These are phyloP conservation scores for Diversispora epigaea DNA, from an alignment of 192 early-diverging fungal species.

Conservation along the genomic window DNA sequence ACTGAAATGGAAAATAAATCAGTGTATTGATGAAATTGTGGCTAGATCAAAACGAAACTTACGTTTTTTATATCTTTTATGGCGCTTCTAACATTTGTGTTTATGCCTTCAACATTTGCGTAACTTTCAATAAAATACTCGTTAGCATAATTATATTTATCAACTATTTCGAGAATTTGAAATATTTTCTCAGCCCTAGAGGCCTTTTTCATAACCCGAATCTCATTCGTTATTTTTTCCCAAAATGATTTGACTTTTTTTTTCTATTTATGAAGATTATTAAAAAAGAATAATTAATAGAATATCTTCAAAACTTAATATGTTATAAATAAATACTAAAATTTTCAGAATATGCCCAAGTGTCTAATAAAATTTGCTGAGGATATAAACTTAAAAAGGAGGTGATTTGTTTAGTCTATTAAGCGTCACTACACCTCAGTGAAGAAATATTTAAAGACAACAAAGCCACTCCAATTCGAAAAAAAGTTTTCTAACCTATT, in stretches of 20 bases:
- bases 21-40: neutral
- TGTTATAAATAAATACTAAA: slow-evolving; percentile 6
- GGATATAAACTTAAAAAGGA: neutral
- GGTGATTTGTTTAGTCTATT: neutral
- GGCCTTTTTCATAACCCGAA: neutral
- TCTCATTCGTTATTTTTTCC: neutral
- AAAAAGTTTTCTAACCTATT: neutral
- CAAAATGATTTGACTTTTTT: slow-evolving; percentile 1
- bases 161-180: neutral
- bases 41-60: neutral
- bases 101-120: neutral
- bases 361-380: neutral
- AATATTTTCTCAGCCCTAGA: neutral
- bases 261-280: neutral
- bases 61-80: neutral
- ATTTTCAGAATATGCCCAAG: neutral
- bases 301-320: neutral
- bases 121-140: slow-evolving; percentile 2
- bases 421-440: neutral
- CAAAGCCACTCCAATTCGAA: slow-evolving; percentile 4
- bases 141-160: neutral
- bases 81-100: neutral
- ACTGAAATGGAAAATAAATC: neutral
- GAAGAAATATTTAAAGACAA: slow-evolving; percentile 4
- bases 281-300: neutral